A percentile compares a stretch with the other conserved stretches of the same genome.
These are phyloP conservation scores for Geranomyces variabilis DNA, from an alignment of 192 early-diverging fungal species.

Conservation along the genomic window DNA sequence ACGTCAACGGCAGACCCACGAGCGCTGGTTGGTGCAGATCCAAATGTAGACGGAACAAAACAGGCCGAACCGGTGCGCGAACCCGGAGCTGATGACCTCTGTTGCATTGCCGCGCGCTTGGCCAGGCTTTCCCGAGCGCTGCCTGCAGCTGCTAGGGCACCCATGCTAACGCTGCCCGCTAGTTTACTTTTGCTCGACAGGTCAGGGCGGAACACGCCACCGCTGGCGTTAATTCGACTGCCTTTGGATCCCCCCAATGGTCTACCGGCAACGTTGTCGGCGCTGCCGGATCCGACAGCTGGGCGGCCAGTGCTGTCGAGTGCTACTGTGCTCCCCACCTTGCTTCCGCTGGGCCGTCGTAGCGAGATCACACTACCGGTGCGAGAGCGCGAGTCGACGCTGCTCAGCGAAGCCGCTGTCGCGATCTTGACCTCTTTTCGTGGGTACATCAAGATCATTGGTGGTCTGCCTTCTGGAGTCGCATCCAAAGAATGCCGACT, in stretches of 20 bases:
- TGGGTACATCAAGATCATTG: slow-evolving; percentile 49
- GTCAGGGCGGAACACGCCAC: background rate
- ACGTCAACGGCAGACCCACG: slow-evolving; percentile 12
- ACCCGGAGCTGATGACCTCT: background rate
- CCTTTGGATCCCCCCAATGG: background rate
- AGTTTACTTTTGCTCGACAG: background rate
- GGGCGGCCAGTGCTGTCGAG: too few species aligned
- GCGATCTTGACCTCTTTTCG: slow-evolving; percentile 46
- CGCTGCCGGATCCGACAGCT: slow-evolving; percentile 1
- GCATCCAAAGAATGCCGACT: background rate
- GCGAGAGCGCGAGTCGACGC: background rate
- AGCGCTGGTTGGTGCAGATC: slow-evolving; percentile 16
- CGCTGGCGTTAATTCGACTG: background rate
- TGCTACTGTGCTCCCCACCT: background rate
- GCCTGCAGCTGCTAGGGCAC: slow-evolving; percentile 10
- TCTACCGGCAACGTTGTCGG: background rate
- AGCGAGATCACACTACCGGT: slow-evolving; percentile 16
- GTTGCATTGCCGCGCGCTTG: background rate
- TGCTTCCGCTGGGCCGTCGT: slow-evolving; percentile 11
- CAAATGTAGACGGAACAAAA: slow-evolving; percentile 16
- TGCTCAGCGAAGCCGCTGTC: slow-evolving; percentile 17
- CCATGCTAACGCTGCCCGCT: slow-evolving; percentile 25
- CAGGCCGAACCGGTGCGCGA: slow-evolving; percentile 6
- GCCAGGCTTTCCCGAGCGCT: slow-evolving; percentile 8
- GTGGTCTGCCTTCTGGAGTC: slow-evolving; percentile 33